These are phyloP conservation scores for Earliella scabrosa DNA, from an alignment of 1,284 basidiomycete species.

Conservation along the genomic window DNA sequence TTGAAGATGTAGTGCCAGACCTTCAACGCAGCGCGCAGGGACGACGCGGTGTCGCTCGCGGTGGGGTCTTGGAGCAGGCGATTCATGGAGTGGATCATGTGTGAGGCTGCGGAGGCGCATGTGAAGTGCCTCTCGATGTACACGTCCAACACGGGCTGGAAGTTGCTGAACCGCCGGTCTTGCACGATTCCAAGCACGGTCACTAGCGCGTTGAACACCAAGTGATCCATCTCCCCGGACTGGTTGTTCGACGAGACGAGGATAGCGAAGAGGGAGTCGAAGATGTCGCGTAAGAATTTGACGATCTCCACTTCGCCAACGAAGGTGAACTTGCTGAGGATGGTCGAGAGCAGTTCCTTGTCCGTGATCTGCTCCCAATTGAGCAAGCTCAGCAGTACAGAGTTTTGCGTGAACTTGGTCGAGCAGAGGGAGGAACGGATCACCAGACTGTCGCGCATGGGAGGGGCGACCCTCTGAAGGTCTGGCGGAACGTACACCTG, in stretches of 20 bases:
- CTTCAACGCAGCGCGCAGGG: conserved; percentile 88
- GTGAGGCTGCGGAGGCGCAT: conserved; percentile 77
- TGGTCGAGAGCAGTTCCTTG: conserved; percentile 68
- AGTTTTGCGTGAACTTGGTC: conserved; percentile 92
- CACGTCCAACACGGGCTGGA: conserved; percentile 90
- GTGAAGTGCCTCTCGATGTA: conserved; percentile 93
- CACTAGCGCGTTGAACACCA: conserved; percentile 91
- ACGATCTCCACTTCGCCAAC: conserved; percentile 93
- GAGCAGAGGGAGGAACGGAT: conserved; percentile 93
- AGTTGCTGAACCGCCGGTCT: conserved; percentile 95
- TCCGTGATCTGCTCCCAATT: conserved; percentile 82
- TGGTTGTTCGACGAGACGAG: conserved; percentile 79
- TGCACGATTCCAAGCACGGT: conserved; percentile 90
- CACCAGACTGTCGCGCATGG: conserved; percentile 78
- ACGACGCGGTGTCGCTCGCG: conserved; percentile 74
- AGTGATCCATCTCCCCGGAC: conserved; percentile 79
- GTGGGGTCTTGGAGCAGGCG: conserved; percentile 79
- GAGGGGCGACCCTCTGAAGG: conserved; percentile 66
- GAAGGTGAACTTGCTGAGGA: conserved; percentile 89
- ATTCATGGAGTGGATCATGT: conserved; percentile 88
- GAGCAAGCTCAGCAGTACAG: conserved; percentile 81
- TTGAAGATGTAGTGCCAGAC: conserved; percentile 98
- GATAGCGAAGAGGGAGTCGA: conserved; percentile 93
- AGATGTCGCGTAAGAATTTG: conserved; percentile 92
- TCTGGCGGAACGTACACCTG: conserved; percentile 64